These are phyloP conservation scores for Cryomyces minteri DNA, from an alignment of 495 filamentous ascomycete species.

Conservation along the genomic window DNA sequence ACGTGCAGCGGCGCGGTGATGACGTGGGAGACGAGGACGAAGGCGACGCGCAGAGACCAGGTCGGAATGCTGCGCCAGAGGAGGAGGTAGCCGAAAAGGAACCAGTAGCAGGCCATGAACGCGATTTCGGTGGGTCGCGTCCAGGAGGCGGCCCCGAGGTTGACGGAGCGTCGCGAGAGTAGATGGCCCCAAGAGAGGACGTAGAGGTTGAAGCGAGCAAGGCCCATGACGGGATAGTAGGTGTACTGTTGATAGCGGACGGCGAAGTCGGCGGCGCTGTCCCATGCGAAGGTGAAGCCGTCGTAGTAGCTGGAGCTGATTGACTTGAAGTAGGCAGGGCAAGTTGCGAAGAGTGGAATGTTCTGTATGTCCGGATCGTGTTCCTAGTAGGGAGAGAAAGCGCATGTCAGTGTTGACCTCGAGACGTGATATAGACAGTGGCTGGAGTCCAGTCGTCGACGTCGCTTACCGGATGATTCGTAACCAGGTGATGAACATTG, in stretches of 20 bases:
- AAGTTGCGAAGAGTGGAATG: constrained; percentile 29
- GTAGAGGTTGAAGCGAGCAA: constrained; percentile 33
- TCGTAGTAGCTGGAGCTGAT: constrained; percentile 27
- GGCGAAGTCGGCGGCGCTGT: constrained; percentile 21
- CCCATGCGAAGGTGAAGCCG: constrained; percentile 26
- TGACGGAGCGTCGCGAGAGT: constrained; percentile 17
- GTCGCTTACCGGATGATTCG: constrained; percentile 22
- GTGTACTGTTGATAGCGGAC: constrained; percentile 27
- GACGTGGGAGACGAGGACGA: constrained; percentile 28
- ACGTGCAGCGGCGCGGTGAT: constrained; percentile 31
- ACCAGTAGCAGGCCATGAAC: constrained; percentile 26
- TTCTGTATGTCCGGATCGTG: constrained; percentile 35
- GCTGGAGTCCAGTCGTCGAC: background rate
- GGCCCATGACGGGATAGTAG: constrained; percentile 32
- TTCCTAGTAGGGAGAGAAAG: constrained; percentile 12
- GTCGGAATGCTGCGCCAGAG: constrained; percentile 24
- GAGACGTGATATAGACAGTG: background rate
- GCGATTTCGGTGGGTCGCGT: constrained; percentile 26
- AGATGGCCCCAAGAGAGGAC: constrained; percentile 28
- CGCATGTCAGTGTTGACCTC: no score
- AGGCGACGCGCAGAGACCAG: constrained; percentile 24
- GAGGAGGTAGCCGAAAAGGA: constrained; percentile 27
- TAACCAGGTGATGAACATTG: constrained; percentile 33
- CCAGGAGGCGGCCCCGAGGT: constrained; percentile 25
- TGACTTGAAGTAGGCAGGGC: constrained; percentile 26